These are phyloP conservation scores for Pseudophaeomoniella oleicola DNA, from an alignment of 2,329 filamentous ascomycete genomes.

Conservation along the genomic window DNA sequence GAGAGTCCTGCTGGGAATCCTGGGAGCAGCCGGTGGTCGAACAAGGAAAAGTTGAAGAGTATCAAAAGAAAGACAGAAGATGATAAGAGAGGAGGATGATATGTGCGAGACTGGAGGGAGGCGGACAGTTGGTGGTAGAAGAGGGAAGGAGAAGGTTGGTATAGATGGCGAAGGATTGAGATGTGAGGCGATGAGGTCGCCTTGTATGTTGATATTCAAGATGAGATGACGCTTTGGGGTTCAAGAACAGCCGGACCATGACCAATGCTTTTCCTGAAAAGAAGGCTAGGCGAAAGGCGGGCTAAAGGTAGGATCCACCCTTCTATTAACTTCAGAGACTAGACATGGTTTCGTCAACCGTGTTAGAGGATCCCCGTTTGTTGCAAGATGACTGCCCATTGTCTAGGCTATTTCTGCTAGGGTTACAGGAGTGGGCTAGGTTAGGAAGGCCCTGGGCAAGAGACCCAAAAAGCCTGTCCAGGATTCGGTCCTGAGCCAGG, in stretches of 20 bases:
- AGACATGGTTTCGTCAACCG: neutral
- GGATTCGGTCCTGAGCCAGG: neutral
- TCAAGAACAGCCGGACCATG: neutral
- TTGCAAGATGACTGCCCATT: neutral
- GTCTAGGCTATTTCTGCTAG: neutral
- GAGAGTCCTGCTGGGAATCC: neutral
- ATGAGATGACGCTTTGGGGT: neutral
- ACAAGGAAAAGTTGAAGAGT: neutral
- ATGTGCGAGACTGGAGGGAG: neutral
- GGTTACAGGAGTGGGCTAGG: too few relatives aligned
- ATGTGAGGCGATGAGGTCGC: neutral
- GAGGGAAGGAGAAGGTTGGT: neutral
- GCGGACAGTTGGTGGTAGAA: neutral
- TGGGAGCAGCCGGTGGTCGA: too few relatives aligned
- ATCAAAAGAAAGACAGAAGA: neutral
- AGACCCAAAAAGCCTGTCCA: too few relatives aligned
- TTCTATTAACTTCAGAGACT: neutral
- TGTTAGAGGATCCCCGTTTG: neutral
- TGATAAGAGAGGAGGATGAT: neutral
- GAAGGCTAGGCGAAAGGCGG: neutral
- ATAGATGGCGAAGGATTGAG: neutral
- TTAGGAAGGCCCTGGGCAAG: too few relatives aligned
- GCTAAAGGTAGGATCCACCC: neutral
- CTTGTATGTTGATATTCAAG: neutral
- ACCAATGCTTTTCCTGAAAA: neutral